Evolutionary conservation across 2,329 filamentous ascomycete species (phyloP), one percentile per base, ranked within the genome.

Genomic region (Aspergillus cejpii): DNA sequence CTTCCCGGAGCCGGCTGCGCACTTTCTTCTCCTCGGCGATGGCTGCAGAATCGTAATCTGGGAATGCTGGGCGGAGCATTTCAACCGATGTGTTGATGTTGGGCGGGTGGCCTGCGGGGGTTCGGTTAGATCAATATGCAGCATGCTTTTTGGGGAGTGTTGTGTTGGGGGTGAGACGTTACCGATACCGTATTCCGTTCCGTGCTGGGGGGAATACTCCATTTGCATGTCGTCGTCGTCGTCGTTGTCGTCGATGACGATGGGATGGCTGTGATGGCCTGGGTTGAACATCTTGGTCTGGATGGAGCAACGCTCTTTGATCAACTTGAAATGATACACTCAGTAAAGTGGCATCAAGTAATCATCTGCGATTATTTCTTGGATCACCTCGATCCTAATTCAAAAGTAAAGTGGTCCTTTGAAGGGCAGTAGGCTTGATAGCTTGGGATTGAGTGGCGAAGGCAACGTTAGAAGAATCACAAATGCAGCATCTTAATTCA

Each of bases 1-100:
- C 62, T 38, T 68, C 66, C 26, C 63, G 60, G 15, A 55, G 50
- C 8, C 44, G 55, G 15, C 48, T 58, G 45, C 51, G 56, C 42
- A 50, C 48, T 37, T 47, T 61, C 41, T 48, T 53, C 24, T 54
- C 53, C 34, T 53, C 53, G 24, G 54, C 51, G 12, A 45, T 36
- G 37, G 52, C 43, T 1, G 48, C 49, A 39, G 7, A 24, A 5
- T 24, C 23, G 23, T n/a, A n/a, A n/a, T n/a, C n/a, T n/a, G n/a
- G n/a, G n/a, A n/a, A n/a, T n/a, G 31, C 21, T 10, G 36, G 21
- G 8, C 39, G 36, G 39, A 47, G n/a, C 28, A 31, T 31, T n/a
- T 7, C n/a, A 14, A 6, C 28, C 15, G 28, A 17, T 29, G 50
- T 26, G 45, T 42, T 33, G 40, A 26, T 47, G 17, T 33, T 21